Base-by-base conservation (phyloP, 1,139 yeast genomes). In the Tardiomyces digboiensis region DNA sequence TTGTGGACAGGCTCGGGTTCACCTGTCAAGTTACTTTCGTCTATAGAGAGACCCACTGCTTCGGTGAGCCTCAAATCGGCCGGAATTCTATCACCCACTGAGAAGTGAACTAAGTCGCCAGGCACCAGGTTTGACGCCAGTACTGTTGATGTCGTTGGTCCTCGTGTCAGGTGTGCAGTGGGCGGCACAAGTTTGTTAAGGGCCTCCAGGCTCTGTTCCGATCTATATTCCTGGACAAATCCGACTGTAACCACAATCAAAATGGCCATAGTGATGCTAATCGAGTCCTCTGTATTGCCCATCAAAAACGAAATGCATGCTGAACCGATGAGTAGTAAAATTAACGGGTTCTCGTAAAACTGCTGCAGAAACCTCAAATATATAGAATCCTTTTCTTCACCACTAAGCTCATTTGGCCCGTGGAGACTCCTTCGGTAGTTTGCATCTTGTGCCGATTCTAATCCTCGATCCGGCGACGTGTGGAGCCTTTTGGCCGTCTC, bases 201-300 rank as follows among this genome's bases (percentile, higher is more conserved):
- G 0, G 97, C 97, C 58, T 87, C 95, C 47, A 91, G 69, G 2
- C 95, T 84, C 67, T 91, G 84, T 61, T 91, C 98, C 0, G 95
- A 84, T 56, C 97, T 74, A 60, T 88, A 88, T 62, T 91, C 98
- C 64, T 91, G 98, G 20, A 91, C 89, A 65, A 91, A 91, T 0
- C 97, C 98, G 23, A 91, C 98, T 0, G 93, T 76, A 7, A 89
- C 96, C 23, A 89, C 97, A 53, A 89, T 88, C 36, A 84, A 56
- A 46, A 89, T 85, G 6, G 97, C 97, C 52, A 87, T 44, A 1
- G 65, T 80, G 57, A 89, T 89, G 49, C 93, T 81, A 21, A 91
- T 68, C 2, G 97, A 95, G 62, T 91, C 98, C 61, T 89, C 97
- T 36, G 80, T 78, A 64, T 91, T 91, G 20, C 95, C 95, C 93